These are phyloP conservation scores for Heliocybe sulcata DNA, from an alignment of 1,284 basidiomycete genomes.

Conservation along the genomic window DNA sequence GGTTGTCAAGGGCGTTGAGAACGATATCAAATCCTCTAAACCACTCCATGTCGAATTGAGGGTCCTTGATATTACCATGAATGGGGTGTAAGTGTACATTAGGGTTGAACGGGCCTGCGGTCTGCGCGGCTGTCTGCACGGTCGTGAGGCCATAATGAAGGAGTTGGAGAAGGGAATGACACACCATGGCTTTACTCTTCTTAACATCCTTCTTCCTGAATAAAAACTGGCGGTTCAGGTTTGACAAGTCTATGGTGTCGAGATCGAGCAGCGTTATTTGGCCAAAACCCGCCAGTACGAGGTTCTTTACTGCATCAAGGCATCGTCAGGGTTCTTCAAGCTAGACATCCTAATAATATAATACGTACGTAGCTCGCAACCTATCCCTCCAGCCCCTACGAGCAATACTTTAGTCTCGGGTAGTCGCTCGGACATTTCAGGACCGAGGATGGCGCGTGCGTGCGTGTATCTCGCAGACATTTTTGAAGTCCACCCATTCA, in stretches of 20 bases:
- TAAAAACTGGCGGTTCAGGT: slow-evolving; percentile 96
- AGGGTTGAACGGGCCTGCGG: slow-evolving; percentile 90
- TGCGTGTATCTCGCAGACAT: slow-evolving; percentile 27
- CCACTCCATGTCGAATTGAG: slow-evolving; percentile 87
- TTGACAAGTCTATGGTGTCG: slow-evolving; percentile 98
- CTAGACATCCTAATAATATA: not conserved
- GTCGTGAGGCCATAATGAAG: not conserved
- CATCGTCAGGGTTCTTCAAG: not conserved
- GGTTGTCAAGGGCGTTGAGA: slow-evolving; percentile 94
- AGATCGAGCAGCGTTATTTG: slow-evolving; percentile 92
- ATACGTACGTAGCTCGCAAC: slow-evolving; percentile 86
- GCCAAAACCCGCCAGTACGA: slow-evolving; percentile 89
- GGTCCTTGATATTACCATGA: slow-evolving; percentile 94
- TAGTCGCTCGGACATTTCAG: slow-evolving; percentile 54
- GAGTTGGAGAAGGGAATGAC: slow-evolving; percentile 5
- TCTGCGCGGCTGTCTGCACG: slow-evolving; percentile 77
- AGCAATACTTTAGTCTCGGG: slow-evolving; percentile 72
- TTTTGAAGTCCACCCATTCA: not conserved
- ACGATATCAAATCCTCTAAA: slow-evolving; percentile 90
- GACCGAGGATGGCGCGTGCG: slow-evolving; percentile 68
- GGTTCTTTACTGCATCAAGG: slow-evolving; percentile 81
- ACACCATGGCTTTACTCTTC: slow-evolving; percentile 87
- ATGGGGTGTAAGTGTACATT: slow-evolving; percentile 84
- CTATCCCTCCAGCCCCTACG: slow-evolving; percentile 97
- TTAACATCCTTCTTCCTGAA: slow-evolving; percentile 98